These are phyloP conservation scores for Euphorbia celastroides DNA, from an alignment of 441 rosid species.

Conservation along the genomic window DNA sequence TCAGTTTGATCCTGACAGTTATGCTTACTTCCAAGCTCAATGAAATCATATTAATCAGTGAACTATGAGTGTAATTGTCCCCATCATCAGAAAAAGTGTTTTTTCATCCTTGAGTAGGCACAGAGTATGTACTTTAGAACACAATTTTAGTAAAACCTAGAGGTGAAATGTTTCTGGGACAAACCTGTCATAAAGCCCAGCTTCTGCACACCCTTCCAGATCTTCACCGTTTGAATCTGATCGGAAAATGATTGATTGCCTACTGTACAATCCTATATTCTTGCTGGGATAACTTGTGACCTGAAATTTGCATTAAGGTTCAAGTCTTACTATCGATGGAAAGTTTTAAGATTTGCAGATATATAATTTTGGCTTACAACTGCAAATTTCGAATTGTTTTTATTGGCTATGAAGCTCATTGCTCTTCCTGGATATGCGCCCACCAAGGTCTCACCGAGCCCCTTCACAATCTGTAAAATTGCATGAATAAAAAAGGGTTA, in stretches of 20 bases:
- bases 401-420: slow-evolving; percentile 68
- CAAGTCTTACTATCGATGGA: not conserved
- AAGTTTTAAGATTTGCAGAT: not conserved
- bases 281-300: slow-evolving; percentile 62
- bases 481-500: slow-evolving; percentile 10
- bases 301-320: slow-evolving; percentile 26
- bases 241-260: slow-evolving; percentile 52
- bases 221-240: slow-evolving; percentile 81
- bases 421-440: slow-evolving; percentile 82
- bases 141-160: not conserved
- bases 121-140: not conserved
- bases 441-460: slow-evolving; percentile 80
- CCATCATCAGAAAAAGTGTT: not conserved
- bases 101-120: not conserved
- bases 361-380: slow-evolving; percentile 31
- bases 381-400: slow-evolving; percentile 51
- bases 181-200: slow-evolving; percentile 77
- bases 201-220: slow-evolving; percentile 69
- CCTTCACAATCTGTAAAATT: slow-evolving; percentile 64
- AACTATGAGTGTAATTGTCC: no score
- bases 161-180: slow-evolving; percentile 1
- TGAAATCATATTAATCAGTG: not conserved
- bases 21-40: not conserved
- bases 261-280: slow-evolving; percentile 43
- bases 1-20: not conserved